These are phyloP conservation scores for Hypsizygus ulmarius DNA, from an alignment of 1,284 basidiomycete species.

Conservation along the genomic window DNA sequence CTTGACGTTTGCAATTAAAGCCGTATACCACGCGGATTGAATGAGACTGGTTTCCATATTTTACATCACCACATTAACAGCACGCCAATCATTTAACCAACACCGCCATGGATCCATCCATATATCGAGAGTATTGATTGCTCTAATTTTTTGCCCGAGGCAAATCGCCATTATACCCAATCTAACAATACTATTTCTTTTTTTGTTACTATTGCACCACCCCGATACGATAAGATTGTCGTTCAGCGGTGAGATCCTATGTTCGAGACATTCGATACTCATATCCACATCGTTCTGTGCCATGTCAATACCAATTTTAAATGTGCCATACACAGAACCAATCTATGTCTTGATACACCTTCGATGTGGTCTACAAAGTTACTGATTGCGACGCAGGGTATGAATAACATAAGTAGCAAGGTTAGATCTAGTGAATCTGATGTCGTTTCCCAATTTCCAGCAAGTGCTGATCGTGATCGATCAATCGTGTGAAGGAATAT, in stretches of 20 bases:
- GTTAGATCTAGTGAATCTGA: too few species aligned
- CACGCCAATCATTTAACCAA: conserved; percentile 14
- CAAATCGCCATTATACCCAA: conserved; percentile 10
- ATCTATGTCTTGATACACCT: too few species aligned
- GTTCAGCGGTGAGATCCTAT: conserved; percentile 2
- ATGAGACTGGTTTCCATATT: not conserved
- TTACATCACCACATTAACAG: conserved; percentile 3
- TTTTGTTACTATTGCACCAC: not conserved
- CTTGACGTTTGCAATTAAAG: conserved; percentile 45
- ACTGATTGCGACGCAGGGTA: too few species aligned
- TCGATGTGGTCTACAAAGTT: too few species aligned
- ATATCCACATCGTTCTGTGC: conserved; percentile 5
- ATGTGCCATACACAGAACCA: too few species aligned
- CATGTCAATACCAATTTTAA: not conserved
- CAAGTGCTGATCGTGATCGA: not conserved
- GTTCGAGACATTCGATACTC: conserved; percentile 14
- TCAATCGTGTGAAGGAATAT: not conserved
- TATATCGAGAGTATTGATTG: not conserved
- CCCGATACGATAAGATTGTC: too few species aligned
- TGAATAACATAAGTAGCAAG: too few species aligned
- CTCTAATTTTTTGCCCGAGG: conserved; percentile 1
- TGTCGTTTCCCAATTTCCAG: too few species aligned
- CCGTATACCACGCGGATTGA: too few species aligned
- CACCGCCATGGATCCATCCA: not conserved
- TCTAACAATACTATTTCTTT: not conserved